Evolutionary conservation across 331 rosid genomes (phyloP), one percentile per base, ranked within the genome.

Genomic region (Telfairia occidentalis): DNA sequence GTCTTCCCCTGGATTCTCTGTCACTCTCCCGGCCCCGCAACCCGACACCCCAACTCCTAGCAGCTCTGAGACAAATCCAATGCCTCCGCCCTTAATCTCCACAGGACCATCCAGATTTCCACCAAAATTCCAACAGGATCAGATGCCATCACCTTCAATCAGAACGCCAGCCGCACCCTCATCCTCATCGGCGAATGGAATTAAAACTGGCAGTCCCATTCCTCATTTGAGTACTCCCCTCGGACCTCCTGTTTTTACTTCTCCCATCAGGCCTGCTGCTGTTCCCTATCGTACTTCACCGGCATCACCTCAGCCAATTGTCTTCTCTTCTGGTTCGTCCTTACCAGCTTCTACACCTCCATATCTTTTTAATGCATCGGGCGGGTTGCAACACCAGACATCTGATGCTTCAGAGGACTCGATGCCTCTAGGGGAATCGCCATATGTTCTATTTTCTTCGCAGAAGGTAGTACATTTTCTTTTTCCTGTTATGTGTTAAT

Each of bases 191-290:
- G 86, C 87, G 67, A 92, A 87, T 84, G 97, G 93, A 30, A 78
- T 86, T 80, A 76, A 83, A 83, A 77, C 83, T 46, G 90, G 88
- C 75, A 86, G 90, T 83, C 88, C 92, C n/a, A 77, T 83, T 76
- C 89, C 97, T 85, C 95, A 88, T 76, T 18, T 94, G 85, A 94
- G 98, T 79, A 94, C 96, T 61, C 98, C 97, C 53, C 98, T 97
- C 3, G 97, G 98, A 26, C 98, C 98, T 54, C 98, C 98, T 52
- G 92, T 94, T 21, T 94, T 94, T 70, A 82, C 91, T 21, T 89
- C 92, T 3, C 98, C 98, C 16, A 97, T 94, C n/a, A 86, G 96
- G 46, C 98, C 98, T 0, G 95, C 98, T 12, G 96, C 96, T 10
- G 90, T 88, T 46, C 98, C 98, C 48, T 93, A 89, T 76, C 96